Evolutionary conservation across 2,329 filamentous ascomycete species (phyloP).

Genomic region (Malbranchea cinnamomea): DNA sequence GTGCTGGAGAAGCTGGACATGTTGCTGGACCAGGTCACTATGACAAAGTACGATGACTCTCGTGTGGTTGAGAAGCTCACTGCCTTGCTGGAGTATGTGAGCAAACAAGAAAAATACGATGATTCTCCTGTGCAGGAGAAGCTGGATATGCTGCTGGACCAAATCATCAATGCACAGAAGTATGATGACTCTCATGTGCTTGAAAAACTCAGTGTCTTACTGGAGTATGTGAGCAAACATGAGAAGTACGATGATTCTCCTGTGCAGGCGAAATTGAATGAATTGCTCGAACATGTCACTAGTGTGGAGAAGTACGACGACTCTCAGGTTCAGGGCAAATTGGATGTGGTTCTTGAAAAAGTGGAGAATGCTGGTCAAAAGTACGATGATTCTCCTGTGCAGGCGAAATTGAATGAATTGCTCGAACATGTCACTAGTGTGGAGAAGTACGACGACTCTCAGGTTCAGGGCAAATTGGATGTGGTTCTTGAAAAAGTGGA

Average conservation of each 20-base stretch:
- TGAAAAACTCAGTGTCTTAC: conserved; percentile 41
- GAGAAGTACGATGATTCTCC: conserved; percentile 49
- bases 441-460: conserved; percentile 50
- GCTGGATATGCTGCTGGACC: conserved; percentile 33
- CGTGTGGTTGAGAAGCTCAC: conserved; percentile 46
- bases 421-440: too few relatives aligned
- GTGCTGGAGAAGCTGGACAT: conserved; percentile 45
- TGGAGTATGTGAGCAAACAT: conserved; percentile 38
- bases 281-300: conserved; percentile 27
- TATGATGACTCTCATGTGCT: conserved; percentile 40
- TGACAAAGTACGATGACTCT: conserved; percentile 49
- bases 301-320: conserved; percentile 55
- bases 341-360: conserved; percentile 30
- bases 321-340: conserved; percentile 42
- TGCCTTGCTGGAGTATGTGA: conserved; percentile 25
- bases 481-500: conserved; percentile 20
- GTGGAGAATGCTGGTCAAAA: conserved; percentile 34
- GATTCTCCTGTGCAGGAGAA: conserved; percentile 43
- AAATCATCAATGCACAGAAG: too few relatives aligned
- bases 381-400: conserved; percentile 48
- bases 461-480: conserved; percentile 45
- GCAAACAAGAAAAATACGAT: conserved; percentile 52
- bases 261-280: conserved; percentile 45
- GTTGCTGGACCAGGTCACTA: conserved; percentile 25
- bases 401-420: conserved; percentile 42